A percentile compares a stretch with the other conserved stretches of the same genome.
Evolutionary conservation across 768 basidiomycete genomes (phyloP).

Genomic region (Omphalotus guepiniiformis): DNA sequence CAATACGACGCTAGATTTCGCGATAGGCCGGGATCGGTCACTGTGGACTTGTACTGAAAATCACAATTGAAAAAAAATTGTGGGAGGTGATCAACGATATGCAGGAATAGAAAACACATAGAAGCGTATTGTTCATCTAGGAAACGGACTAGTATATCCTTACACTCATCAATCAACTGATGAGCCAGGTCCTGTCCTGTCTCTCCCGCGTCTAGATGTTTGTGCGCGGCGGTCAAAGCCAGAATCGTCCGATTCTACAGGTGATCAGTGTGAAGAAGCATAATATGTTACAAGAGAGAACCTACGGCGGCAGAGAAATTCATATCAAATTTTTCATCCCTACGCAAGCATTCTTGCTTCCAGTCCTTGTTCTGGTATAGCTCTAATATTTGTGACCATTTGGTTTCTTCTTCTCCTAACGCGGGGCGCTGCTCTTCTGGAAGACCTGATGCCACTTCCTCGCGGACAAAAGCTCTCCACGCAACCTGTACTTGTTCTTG

Average conservation of each 20-base stretch:
- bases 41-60: conserved; percentile 75
- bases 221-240: conserved; percentile 51
- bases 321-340: conserved; percentile 94
- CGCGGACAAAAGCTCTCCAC: conserved; percentile 61
- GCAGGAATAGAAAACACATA: conserved; percentile 6
- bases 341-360: conserved; percentile 66
- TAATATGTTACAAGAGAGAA: conserved; percentile 15
- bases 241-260: conserved; percentile 44
- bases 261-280: conserved; percentile 9
- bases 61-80: no score
- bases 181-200: conserved; percentile 41
- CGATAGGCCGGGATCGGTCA: conserved; percentile 85
- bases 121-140: conserved; percentile 69
- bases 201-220: conserved; percentile 36
- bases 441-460: conserved; percentile 63
- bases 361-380: conserved; percentile 52
- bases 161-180: conserved; percentile 64
- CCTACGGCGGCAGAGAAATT: conserved; percentile 75
- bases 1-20: conserved; percentile 79
- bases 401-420: conserved; percentile 43
- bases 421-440: conserved; percentile 43
- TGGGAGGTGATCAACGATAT: no score
- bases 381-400: conserved; percentile 54
- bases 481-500: conserved; percentile 53
- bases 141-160: conserved; percentile 68